Evolutionary conservation across 768 basidiomycete genomes (phyloP).

Genomic region (Pisolithus marmoratus): DNA sequence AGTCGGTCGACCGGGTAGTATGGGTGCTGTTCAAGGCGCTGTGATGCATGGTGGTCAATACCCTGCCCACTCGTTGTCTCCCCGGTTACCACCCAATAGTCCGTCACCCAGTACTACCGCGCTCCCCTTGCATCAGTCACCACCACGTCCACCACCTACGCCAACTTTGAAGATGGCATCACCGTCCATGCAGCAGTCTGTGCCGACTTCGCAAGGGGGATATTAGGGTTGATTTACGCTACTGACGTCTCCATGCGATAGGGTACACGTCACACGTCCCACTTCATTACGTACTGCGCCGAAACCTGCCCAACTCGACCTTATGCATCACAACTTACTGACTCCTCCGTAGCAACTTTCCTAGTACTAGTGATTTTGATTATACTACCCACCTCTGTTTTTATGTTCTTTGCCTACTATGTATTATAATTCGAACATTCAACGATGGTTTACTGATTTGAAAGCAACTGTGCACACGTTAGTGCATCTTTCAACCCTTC

Average conservation of each 20-base stretch:
- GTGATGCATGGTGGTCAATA: constrained; percentile 37
- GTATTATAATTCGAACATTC: constrained; percentile 29
- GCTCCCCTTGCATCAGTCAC: constrained; percentile 36
- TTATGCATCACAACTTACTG: constrained; percentile 14
- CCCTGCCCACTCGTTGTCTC: constrained; percentile 40
- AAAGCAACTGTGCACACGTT: too few relatives aligned
- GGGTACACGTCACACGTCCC: constrained; percentile 10
- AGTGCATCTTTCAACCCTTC: too few relatives aligned
- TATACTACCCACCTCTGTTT: constrained; percentile 30
- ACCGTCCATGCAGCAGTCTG: constrained; percentile 48
- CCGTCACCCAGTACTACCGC: constrained; percentile 37
- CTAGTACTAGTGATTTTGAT: constrained; percentile 22
- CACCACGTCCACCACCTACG: constrained; percentile 44
- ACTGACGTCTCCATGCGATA: constrained; percentile 7
- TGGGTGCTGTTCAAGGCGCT: constrained; percentile 8
- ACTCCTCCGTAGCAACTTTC: constrained; percentile 8
- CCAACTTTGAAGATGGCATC: constrained; percentile 50
- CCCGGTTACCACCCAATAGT: constrained; percentile 41
- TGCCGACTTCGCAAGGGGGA: constrained; percentile 47
- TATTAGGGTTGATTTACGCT: constrained; percentile 33
- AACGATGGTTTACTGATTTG: background rate
- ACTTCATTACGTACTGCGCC: constrained; percentile 1
- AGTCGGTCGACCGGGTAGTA: constrained; percentile 26
- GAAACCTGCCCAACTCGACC: constrained; percentile 5
- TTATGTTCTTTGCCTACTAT: constrained; percentile 33